Evolutionary conservation across 2,329 filamentous ascomycete genomes (phyloP), one percentile per base, ranked within the genome.

Genomic region (Pyricularia sp.): DNA sequence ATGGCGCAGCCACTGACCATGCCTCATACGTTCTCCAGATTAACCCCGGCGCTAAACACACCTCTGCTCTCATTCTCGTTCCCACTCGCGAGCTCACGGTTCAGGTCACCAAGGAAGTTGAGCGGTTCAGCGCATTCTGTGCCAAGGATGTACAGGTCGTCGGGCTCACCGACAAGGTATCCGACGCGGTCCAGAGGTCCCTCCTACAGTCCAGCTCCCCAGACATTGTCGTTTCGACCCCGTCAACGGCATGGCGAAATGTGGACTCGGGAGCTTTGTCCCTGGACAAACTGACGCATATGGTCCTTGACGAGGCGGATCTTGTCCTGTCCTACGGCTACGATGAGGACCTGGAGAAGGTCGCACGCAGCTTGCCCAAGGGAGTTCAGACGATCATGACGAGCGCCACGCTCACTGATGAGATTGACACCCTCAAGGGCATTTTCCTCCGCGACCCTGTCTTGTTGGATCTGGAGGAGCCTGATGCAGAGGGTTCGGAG

Each of bases 251-350:
- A 17, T 90, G 90, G 75, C 84, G 90, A 70, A 93, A 94, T 75
- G 84, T 96, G 74, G 92, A 91, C 75, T 88, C 84, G 67, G 88
- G 89, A 12, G 86, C 90, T 0, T 81, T 98, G 66, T 87, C 88
- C 0, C 81, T 97, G 36, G 86, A 90, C 20, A 85, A 87, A 65
- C 83, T 99, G 26, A 86, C 88, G 36, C 89, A 93, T 72, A 81
- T 98, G 20, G 92, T 98, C 0, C 88, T 99, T 68, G 95, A 99
- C 77, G 95, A 99, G 81, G 94, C 94, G 2, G 95, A 99, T 76
- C 80, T 99, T 71, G 91, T 99, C 7, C 83, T 98, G 69, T 96
- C 92, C 4, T 99, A 98, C 76, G 95, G 94, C 66, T 97, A 97
- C 77, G 90, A 94, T 69, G 92, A 97, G 70, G 95, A 98, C 74